phyloP scores from a whole-genome alignment of 805 yeast species.

The Candida rishiriensis region DNA sequence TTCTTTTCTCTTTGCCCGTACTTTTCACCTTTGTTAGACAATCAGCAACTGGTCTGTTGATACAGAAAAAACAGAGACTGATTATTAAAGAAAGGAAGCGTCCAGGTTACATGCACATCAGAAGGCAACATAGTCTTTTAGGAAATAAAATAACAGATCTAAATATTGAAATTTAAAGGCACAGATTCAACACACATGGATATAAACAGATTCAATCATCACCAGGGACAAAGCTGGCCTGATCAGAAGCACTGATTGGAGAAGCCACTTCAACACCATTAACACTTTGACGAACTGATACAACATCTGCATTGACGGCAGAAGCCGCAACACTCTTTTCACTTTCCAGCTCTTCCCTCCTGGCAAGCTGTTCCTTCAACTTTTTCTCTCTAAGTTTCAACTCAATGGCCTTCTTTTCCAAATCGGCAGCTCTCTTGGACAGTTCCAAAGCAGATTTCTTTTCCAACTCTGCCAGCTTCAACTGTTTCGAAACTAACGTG shows the following conservation, averaged over 20 bases:
- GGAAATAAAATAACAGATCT: too few relatives aligned
- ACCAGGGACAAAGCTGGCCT: constrained; percentile 15
- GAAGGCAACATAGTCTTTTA: too few relatives aligned
- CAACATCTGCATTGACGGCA: background rate
- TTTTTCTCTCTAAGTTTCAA: constrained; percentile 62
- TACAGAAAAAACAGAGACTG: too few relatives aligned
- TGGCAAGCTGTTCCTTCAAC: constrained; percentile 38
- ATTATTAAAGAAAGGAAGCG: too few relatives aligned
- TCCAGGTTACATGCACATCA: too few relatives aligned
- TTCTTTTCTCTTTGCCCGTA: too few relatives aligned
- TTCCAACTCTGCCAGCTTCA: constrained; percentile 73
- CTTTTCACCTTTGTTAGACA: too few relatives aligned
- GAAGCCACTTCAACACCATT: constrained; percentile 6
- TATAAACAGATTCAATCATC: constrained; percentile 6
- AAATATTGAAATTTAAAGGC: too few relatives aligned
- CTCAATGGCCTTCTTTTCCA: constrained; percentile 71
- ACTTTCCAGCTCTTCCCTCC: constrained; percentile 8
- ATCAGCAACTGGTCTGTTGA: too few relatives aligned
- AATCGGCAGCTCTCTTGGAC: constrained; percentile 66
- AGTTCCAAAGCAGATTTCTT: constrained; percentile 72
- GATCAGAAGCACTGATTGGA: constrained; percentile 6
- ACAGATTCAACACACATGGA: too few relatives aligned
- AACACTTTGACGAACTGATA: constrained; percentile 1
- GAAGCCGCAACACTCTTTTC: too few relatives aligned
- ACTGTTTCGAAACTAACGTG: constrained; percentile 67